Percentiles rank a stretch among this genome's conserved stretches.
These are phyloP conservation scores for Mycena sanguinolenta DNA, from an alignment of 768 basidiomycete species.

Conservation along the genomic window DNA sequence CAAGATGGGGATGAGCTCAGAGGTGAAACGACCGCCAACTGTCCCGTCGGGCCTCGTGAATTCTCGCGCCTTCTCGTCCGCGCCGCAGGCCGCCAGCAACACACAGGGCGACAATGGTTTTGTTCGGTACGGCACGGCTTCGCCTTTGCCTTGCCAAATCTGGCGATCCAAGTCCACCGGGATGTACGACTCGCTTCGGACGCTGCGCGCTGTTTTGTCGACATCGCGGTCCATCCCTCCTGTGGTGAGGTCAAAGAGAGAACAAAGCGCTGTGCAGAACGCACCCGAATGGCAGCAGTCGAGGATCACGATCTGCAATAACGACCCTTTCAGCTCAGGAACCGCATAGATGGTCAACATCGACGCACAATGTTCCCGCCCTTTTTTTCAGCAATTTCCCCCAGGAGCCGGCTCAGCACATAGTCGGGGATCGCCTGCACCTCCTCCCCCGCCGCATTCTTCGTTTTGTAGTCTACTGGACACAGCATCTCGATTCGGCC, in stretches of 20 bases:
- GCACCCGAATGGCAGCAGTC: too few relatives aligned
- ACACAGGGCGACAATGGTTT: neutral
- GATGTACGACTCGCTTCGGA: neutral
- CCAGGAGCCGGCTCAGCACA: neutral
- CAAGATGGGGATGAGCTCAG: too few relatives aligned
- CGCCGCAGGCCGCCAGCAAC: too few relatives aligned
- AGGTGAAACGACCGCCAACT: neutral
- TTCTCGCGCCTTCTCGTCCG: neutral
- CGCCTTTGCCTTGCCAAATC: neutral
- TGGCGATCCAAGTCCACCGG: neutral
- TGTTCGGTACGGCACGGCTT: neutral
- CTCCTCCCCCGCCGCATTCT: too few relatives aligned
- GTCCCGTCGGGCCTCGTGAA: neutral
- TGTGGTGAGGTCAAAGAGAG: too few relatives aligned
- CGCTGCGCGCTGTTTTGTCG: too few relatives aligned
- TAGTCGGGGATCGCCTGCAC: too few relatives aligned
- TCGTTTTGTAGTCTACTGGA: too few relatives aligned
- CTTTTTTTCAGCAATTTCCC: conserved; percentile 9
- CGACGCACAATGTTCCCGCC: conserved; percentile 3
- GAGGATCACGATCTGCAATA: neutral
- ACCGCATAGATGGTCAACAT: neutral
- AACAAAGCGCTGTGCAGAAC: too few relatives aligned
- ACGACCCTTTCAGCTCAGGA: neutral
- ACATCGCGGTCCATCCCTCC: too few relatives aligned
- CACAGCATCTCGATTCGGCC: too few relatives aligned